Conservation (phyloP, 2,329 filamentous ascomycete genomes). For the Lasiodiplodia sp. region DNA sequence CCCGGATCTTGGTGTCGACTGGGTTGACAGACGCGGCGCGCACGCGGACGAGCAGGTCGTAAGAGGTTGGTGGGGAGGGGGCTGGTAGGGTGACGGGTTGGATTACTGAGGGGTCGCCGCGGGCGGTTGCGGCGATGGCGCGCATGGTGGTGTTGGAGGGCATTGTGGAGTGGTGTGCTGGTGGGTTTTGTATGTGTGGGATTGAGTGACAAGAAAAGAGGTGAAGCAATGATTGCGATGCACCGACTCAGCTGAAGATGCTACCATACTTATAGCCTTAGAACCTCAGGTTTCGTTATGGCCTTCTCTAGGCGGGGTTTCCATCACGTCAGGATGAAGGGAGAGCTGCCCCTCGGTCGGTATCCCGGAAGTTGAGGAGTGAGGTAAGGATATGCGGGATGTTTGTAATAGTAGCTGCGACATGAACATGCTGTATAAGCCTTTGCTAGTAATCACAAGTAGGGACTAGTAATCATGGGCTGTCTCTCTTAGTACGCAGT, state of each 20-base stretch:
- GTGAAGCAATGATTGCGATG: background rate
- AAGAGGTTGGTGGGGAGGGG: constrained; percentile 40
- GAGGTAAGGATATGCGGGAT: background rate
- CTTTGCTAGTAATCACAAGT: background rate
- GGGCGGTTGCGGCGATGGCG: constrained; percentile 41
- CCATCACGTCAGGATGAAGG: constrained; percentile 19
- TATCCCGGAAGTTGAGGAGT: background rate
- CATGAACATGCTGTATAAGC: background rate
- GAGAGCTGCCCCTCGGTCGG: background rate
- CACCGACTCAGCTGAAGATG: background rate
- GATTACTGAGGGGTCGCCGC: constrained; percentile 40
- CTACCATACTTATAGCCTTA: background rate
- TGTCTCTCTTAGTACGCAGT: background rate
- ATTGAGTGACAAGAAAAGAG: background rate
- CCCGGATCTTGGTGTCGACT: constrained; percentile 48
- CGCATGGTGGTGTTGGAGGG: constrained; percentile 31
- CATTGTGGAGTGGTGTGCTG: constrained; percentile 31
- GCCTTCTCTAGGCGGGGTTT: background rate
- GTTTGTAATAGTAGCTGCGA: background rate
- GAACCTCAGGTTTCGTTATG: background rate
- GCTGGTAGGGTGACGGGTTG: constrained; percentile 41
- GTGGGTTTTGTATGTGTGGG: background rate
- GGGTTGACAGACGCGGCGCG: constrained; percentile 51
- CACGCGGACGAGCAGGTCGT: constrained; percentile 48
- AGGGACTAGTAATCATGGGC: too few relatives aligned